Base-by-base conservation (phyloP, 2,329 filamentous ascomycete species). In the Cadophora malorum region DNA sequence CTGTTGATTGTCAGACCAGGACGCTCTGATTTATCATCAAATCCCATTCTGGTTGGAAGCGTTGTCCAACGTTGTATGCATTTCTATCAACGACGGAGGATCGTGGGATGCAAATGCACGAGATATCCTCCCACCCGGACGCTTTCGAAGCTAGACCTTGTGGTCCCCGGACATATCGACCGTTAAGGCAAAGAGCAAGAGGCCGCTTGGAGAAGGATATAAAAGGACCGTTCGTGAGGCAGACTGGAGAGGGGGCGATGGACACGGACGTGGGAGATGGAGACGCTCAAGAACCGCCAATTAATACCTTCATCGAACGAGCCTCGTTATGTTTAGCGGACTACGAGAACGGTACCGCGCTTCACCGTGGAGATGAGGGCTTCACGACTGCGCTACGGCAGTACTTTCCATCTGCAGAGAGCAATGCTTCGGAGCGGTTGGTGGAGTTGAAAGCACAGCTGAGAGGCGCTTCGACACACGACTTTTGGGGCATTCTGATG, bases 401-500 rank as follows among this genome's bases (percentile, higher is more conserved):
- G 35, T 76, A 81, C 74, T 82, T 81, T 65, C 78, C 79, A 16
- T 78, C 79, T 5, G 80, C 82, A 12, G 88, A 91, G 76, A 88
- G 81, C 78, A 85, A 86, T 76, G 88, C 88, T 47, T 81, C 86
- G 53, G 88, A 91, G 76, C 81, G 83, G 61, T 78, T 91, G 61
- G 82, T 90, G 31, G 78, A 80, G 33, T 80, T 92, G 67, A 92
- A 92, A 77, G 78, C 80, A 62, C 79, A 79, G 21, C 79, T 92
- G 21, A 81, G 83, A 62, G 79, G 79, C 23, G 80, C 85, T 61
- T 82, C 85, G 62, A 84, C 82, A 1, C 84, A 88, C 68, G 81
- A 84, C 61, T 91, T 92, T 78, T 92, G 89, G 89, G 80, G 80
- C 55, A 79, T 84, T 25, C 79, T 91, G 66, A 87, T 90, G 79